Base-by-base conservation (phyloP, 257 asterid genomes). In the Rubia yunnanensis region DNA sequence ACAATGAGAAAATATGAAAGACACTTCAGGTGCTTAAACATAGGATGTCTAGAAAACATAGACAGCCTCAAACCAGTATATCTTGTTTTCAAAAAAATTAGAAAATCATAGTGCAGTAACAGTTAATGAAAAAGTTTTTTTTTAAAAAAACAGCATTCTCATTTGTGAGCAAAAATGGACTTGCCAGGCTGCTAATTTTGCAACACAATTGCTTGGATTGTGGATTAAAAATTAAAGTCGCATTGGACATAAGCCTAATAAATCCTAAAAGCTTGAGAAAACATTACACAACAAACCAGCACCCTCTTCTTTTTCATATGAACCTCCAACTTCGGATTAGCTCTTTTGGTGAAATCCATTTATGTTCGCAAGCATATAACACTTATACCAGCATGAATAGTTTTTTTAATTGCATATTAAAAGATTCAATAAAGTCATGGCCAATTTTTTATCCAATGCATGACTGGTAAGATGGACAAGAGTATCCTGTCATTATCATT, bases 1-100 rank as follows among this genome's bases (percentile, higher is more conserved):
- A 15, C 26, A 60, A 65, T 80, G 71, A 73, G 61, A 31, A 46
- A 27, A 66, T 22, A n/a, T n/a, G n/a, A n/a, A n/a, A n/a, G n/a
- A n/a, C n/a, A n/a, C n/a, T 1, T 9, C 20, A 32, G 67, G 48
- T 48, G 5, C 31, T 32, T 22, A 60, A 20, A 48, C 54, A 31
- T 32, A 20, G 7, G 26, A 10, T 22, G 30, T 60, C 53, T 28
- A 24, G 13, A n/a, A 60, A 22, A 30, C 59, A 46, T 14, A 5
- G n/a, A 15, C 17, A 31, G n/a, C 39, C 32, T 24, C 23, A n/a
- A 69, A 23, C 23, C 8, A 57, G 17, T 14, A 14, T 44, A 15
- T 44, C 22, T 14, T 14, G 49, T 1, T 5, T 13, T 41, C 49
- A 41, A 44, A 44, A 44, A n/a, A 44, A 44, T 44, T 50, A n/a